These are phyloP conservation scores for Asterella californica DNA, from an alignment of 225 moss, liverwort and hornwort species.

Conservation along the genomic window DNA sequence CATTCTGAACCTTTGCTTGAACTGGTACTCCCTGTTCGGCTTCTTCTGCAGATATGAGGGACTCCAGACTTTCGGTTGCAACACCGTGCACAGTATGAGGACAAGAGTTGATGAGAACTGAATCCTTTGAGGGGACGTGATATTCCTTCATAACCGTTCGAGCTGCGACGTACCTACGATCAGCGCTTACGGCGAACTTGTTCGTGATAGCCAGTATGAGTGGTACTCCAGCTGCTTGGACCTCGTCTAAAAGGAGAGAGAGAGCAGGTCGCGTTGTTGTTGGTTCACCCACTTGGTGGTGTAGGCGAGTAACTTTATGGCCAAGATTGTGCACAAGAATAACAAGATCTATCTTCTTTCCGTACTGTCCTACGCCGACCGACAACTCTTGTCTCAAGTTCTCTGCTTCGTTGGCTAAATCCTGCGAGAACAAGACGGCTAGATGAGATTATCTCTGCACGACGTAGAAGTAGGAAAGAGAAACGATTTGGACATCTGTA, in stretches of 20 bases:
- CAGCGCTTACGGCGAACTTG: constrained; percentile 96
- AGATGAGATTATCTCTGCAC: neutral
- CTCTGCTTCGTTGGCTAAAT: constrained; percentile 73
- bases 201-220: constrained; percentile 88
- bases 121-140: constrained; percentile 59
- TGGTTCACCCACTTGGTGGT: constrained; percentile 30
- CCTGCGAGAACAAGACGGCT: constrained; percentile 38
- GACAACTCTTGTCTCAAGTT: constrained; percentile 76
- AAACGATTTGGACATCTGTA: neutral
- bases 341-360: constrained; percentile 83
- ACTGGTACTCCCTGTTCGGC: constrained; percentile 13
- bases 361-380: constrained; percentile 58
- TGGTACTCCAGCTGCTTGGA: constrained; percentile 70
- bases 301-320: constrained; percentile 85
- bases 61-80: constrained; percentile 44
- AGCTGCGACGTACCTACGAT: constrained; percentile 75
- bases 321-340: constrained; percentile 94
- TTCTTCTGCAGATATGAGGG: constrained; percentile 20
- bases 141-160: constrained; percentile 81
- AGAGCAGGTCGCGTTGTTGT: constrained; percentile 70
- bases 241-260: constrained; percentile 75
- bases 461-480: neutral
- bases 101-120: constrained; percentile 83
- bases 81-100: constrained; percentile 80
- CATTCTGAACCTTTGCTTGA: constrained; percentile 49